These are phyloP conservation scores for Gnomoniopsis smithogilvyi DNA, from an alignment of 2,329 filamentous ascomycete species.

Conservation along the genomic window DNA sequence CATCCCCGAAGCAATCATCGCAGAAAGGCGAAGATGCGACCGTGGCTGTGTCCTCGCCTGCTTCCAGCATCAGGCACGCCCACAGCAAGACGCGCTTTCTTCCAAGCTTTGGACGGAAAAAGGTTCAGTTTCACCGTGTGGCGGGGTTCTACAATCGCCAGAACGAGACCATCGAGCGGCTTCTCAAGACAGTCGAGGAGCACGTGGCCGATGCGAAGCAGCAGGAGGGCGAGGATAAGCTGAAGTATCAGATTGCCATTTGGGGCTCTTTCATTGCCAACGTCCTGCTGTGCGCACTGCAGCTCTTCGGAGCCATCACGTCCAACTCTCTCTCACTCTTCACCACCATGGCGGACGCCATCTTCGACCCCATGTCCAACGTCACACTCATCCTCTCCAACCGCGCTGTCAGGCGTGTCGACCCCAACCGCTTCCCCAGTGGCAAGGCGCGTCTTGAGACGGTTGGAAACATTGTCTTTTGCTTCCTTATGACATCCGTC, in stretches of 20 bases:
- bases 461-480: conserved; percentile 93
- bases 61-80: conserved; percentile 16
- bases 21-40: conserved; percentile 22
- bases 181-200: conserved; percentile 90
- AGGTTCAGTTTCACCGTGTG: conserved; percentile 40
- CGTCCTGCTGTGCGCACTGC: conserved; percentile 71
- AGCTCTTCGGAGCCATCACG: conserved; percentile 83
- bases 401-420: conserved; percentile 83
- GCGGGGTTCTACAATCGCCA: conserved; percentile 84
- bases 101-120: conserved; percentile 28
- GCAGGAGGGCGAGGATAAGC: conserved; percentile 74
- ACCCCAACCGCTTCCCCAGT: conserved; percentile 81
- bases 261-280: conserved; percentile 76
- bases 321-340: conserved; percentile 93
- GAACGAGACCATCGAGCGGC: conserved; percentile 88
- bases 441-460: conserved; percentile 95
- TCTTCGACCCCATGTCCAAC: conserved; percentile 92
- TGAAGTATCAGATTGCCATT: conserved; percentile 67
- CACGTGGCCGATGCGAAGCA: conserved; percentile 80
- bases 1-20: conserved; percentile 27
- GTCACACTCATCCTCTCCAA: conserved; percentile 82
- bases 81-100: conserved; percentile 24
- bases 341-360: conserved; percentile 93
- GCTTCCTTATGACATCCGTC: conserved; percentile 91
- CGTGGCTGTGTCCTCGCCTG: conserved; percentile 6